phyloP scores from a whole-genome alignment of 1,284 basidiomycete species.

The Cerrena zonata region DNA sequence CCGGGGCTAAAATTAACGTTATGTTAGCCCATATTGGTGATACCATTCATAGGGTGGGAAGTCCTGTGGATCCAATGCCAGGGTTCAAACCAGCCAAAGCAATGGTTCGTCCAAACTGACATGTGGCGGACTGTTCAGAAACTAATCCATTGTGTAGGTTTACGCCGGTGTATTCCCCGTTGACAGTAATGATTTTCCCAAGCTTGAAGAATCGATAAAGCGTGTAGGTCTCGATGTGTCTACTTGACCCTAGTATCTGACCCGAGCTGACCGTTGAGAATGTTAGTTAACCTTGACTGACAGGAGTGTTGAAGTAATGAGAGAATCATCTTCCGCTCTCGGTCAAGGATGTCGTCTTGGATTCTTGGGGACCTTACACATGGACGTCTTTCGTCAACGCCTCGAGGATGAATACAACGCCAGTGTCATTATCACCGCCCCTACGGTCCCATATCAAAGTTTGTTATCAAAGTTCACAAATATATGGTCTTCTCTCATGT shows the following conservation, averaged over 20 bases:
- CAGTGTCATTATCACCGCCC: constrained; percentile 85
- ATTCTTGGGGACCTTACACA: constrained; percentile 92
- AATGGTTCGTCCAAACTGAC: constrained; percentile 56
- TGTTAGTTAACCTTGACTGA: constrained; percentile 78
- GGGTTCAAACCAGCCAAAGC: constrained; percentile 90
- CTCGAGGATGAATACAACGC: constrained; percentile 95
- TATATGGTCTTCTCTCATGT: constrained; percentile 1
- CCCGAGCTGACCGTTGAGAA: constrained; percentile 4
- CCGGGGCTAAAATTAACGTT: not conserved
- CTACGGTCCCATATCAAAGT: constrained; percentile 90
- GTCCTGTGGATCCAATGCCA: constrained; percentile 78
- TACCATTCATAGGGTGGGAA: constrained; percentile 79
- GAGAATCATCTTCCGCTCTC: constrained; percentile 89
- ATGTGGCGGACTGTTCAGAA: not conserved
- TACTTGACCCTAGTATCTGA: not conserved
- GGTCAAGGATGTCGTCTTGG: constrained; percentile 94
- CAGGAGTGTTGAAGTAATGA: constrained; percentile 84
- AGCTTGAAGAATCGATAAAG: constrained; percentile 93
- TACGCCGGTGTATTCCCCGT: constrained; percentile 95
- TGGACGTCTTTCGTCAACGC: constrained; percentile 94
- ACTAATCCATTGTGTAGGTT: constrained; percentile 47
- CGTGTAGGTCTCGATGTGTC: constrained; percentile 49
- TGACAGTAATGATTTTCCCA: constrained; percentile 85
- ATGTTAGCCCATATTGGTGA: constrained; percentile 83
- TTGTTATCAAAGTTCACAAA: constrained; percentile 16